These are phyloP conservation scores for Keithomyces neogunnii DNA, from an alignment of 2,329 filamentous ascomycete genomes.

Conservation along the genomic window DNA sequence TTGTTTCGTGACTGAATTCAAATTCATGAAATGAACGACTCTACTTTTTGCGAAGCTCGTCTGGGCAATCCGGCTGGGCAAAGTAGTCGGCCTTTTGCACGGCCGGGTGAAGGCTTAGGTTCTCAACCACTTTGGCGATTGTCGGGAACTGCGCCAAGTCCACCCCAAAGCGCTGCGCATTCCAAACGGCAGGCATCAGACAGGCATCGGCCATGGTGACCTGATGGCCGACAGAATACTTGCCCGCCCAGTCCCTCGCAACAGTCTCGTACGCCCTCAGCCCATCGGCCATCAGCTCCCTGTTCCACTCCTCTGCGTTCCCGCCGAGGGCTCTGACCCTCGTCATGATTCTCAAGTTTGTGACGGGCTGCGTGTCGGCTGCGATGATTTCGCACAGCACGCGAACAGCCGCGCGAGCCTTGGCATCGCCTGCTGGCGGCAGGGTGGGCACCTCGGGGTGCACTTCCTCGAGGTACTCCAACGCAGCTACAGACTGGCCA, in stretches of 20 bases:
- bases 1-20: too few relatives aligned
- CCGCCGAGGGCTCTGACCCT: constrained; percentile 35
- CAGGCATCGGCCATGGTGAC: constrained; percentile 51
- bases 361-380: constrained; percentile 51
- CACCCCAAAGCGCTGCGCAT: constrained; percentile 45
- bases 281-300: constrained; percentile 40
- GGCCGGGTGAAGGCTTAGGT: constrained; percentile 38
- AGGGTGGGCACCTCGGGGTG: constrained; percentile 36
- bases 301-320: constrained; percentile 40
- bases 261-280: constrained; percentile 48
- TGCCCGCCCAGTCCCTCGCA: constrained; percentile 29
- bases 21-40: too few relatives aligned
- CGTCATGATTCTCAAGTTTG: constrained; percentile 46
- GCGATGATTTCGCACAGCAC: constrained; percentile 45
- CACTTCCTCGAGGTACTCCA: constrained; percentile 54
- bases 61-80: constrained; percentile 40
- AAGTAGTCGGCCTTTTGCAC: constrained; percentile 45
- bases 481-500: constrained; percentile 48
- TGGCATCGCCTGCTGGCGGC: constrained; percentile 35
- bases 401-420: constrained; percentile 40
- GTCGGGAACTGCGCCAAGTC: constrained; percentile 40
- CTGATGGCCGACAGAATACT: constrained; percentile 45
- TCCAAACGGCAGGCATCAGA: constrained; percentile 50
- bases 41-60: constrained; percentile 16
- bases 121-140: constrained; percentile 34